Conservation (phyloP, 164 flowering plant genomes). For the Macadamia tetraphylla region DNA sequence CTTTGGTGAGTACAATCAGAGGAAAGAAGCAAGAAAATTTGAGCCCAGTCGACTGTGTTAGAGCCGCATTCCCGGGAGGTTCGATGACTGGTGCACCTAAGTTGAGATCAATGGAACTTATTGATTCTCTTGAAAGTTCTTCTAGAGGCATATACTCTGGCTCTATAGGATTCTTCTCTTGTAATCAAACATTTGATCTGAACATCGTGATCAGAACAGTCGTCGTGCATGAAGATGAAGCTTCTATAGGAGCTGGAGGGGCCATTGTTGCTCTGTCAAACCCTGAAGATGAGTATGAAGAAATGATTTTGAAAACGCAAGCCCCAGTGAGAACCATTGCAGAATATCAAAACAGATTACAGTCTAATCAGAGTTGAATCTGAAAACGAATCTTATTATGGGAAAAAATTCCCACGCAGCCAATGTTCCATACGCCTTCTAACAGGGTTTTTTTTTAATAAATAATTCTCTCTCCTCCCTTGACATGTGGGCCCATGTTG, state of each 20-base stretch:
- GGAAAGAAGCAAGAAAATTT: conserved; percentile 51
- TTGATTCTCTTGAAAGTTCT: conserved; percentile 77
- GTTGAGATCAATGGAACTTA: conserved; percentile 86
- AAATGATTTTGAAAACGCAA: conserved; percentile 76
- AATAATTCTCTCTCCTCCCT: too few relatives aligned
- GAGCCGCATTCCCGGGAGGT: conserved; percentile 96
- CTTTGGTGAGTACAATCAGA: conserved; percentile 90
- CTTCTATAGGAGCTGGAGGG: conserved; percentile 94
- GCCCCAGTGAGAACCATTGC: conserved; percentile 65
- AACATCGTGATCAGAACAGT: conserved; percentile 92
- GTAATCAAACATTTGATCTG: conserved; percentile 79
- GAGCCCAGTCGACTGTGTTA: conserved; percentile 69
- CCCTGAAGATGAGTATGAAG: conserved; percentile 78
- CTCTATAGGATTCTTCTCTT: conserved; percentile 82
- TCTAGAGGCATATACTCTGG: conserved; percentile 93
- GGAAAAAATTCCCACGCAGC: too few relatives aligned
- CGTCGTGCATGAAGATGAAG: conserved; percentile 76
- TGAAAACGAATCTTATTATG: too few relatives aligned
- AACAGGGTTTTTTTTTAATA: neutral
- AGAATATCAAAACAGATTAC: conserved; percentile 31
- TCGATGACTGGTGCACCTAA: conserved; percentile 99
- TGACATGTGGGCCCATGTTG: too few relatives aligned
- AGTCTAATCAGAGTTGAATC: neutral
- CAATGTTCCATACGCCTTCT: too few relatives aligned
- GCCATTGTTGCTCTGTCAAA: conserved; percentile 85